phyloP scores from a whole-genome alignment of 495 filamentous ascomycete genomes.

The Penicillium maclennaniae region DNA sequence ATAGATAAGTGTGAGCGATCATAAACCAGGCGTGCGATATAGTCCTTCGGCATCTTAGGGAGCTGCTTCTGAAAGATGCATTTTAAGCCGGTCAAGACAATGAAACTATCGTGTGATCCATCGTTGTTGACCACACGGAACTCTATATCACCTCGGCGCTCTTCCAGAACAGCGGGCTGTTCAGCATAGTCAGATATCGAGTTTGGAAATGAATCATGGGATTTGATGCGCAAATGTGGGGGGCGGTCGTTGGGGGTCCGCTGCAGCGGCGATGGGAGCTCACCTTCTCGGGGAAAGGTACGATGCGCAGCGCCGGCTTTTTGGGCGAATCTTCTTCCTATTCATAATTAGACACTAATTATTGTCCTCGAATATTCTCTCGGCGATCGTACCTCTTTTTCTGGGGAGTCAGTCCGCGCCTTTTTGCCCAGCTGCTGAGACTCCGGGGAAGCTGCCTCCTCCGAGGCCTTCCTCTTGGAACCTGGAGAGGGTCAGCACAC shows the following conservation, averaged over 20 bases:
- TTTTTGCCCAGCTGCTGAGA: conserved; percentile 51
- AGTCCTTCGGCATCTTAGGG: conserved; percentile 98
- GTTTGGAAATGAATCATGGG: background rate
- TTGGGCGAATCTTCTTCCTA: conserved; percentile 31
- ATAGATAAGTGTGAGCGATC: conserved; percentile 95
- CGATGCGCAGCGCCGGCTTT: conserved; percentile 48
- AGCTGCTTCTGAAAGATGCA: conserved; percentile 99
- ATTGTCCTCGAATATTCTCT: background rate
- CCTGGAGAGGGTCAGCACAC: conserved; percentile 31
- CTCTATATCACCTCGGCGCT: conserved; percentile 92
- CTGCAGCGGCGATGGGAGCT: conserved; percentile 9
- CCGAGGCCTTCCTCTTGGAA: conserved; percentile 73
- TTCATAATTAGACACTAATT: background rate
- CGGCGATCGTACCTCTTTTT: conserved; percentile 43
- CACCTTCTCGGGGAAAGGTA: conserved; percentile 85
- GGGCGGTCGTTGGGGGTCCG: background rate
- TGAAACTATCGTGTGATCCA: conserved; percentile 77
- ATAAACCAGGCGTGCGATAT: conserved; percentile 95
- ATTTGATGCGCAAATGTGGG: background rate
- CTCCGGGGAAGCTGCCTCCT: conserved; percentile 60
- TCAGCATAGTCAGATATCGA: conserved; percentile 1
- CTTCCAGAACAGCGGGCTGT: conserved; percentile 86
- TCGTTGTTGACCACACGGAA: conserved; percentile 99
- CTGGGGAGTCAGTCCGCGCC: conserved; percentile 56
- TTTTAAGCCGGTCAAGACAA: conserved; percentile 92